Evolutionary conservation across 495 filamentous ascomycete species (phyloP), one percentile per base, ranked within the genome.

Genomic region (Podospora pseudoanserina): DNA sequence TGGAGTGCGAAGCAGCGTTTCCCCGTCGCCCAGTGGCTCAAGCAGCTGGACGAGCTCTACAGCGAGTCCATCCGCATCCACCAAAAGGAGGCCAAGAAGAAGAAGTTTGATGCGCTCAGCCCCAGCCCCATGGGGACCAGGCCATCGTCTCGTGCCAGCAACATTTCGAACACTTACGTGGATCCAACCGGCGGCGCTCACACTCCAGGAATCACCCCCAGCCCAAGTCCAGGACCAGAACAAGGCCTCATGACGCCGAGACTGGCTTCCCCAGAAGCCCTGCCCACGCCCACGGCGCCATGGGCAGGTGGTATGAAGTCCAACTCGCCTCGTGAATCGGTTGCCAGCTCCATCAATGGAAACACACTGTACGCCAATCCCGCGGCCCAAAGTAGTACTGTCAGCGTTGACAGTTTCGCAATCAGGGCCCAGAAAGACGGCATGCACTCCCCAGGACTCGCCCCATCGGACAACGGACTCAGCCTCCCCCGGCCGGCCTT

Each of bases 1-100:
- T 83, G 88, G 30, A 90, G 89, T n/a, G 89, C 89, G 2, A 88
- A 88, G 71, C 90, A 93, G 70, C 85, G 91, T 7, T 93, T 92
- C 78, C 91, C 91, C 7, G 89, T 90, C 26, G 86, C 85, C 2
- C 87, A 89, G 67, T 90, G 88, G 88, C 76, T 89, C 49, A 84
- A 88, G 70, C 84, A 87, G 71, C 70, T 90, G 49, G 88, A 88
- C 54, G 85, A 85, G 32, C 79, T 90, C 15, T 86, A 90, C 72
- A 80, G 82, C 19, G 86, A 84, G 53, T 76, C 79, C 32, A 79
- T 80, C 68, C 73, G 74, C 27, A 75, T 79, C 60, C 78, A 79
- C 67, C 67, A 71, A 53, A 78, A 79, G 67, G 77, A 78, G 58
- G 70, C 73, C 56, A 77, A 72, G 70, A 77, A 75, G 72, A 74